phyloP scores from a whole-genome alignment of 2,329 filamentous ascomycete species.

The Sporothrix humicola region DNA sequence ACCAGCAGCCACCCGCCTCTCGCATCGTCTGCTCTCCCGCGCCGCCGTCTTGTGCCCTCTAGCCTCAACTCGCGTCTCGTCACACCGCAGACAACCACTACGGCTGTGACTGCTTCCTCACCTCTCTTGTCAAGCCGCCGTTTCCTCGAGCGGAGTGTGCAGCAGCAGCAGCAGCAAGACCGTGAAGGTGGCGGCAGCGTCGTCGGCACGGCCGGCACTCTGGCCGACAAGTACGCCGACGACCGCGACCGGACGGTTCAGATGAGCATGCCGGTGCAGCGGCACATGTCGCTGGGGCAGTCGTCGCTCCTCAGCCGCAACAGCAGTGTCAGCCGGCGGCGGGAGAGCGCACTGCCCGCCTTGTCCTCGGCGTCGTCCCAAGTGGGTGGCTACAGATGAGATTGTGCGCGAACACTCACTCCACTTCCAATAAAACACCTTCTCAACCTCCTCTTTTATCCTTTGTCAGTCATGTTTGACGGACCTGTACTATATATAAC shows the following conservation, averaged over 20 bases:
- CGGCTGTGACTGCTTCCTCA: conserved; percentile 38
- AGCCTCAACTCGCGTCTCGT: conserved; percentile 56
- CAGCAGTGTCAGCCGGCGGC: conserved; percentile 50
- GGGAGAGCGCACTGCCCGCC: conserved; percentile 52
- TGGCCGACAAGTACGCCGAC: conserved; percentile 48
- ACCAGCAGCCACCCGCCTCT: conserved; percentile 40
- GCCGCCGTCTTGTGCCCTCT: conserved; percentile 59
- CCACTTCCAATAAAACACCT: not conserved
- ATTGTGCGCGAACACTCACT: not conserved
- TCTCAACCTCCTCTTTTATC: not conserved
- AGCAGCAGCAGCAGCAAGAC: conserved; percentile 48
- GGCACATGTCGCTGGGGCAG: conserved; percentile 54
- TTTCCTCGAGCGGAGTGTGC: conserved; percentile 55
- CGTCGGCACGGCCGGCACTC: not conserved
- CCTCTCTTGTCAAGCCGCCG: conserved; percentile 46
- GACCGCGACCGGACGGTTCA: conserved; percentile 42
- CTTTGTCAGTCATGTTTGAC: conserved; percentile 18
- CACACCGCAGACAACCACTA: conserved; percentile 48
- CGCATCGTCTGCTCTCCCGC: conserved; percentile 55
- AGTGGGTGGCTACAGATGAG: conserved; percentile 54
- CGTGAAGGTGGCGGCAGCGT: conserved; percentile 46
- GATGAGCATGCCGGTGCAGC: conserved; percentile 42
- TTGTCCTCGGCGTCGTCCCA: conserved; percentile 50
- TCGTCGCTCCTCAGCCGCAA: conserved; percentile 51
- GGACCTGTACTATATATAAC: conserved; percentile 22